Percentiles rank a stretch among this genome's conserved stretches.
phyloP scores from a whole-genome alignment of 202 grass and related monocot genomes.

The Miscanthus sacchariflorus region DNA sequence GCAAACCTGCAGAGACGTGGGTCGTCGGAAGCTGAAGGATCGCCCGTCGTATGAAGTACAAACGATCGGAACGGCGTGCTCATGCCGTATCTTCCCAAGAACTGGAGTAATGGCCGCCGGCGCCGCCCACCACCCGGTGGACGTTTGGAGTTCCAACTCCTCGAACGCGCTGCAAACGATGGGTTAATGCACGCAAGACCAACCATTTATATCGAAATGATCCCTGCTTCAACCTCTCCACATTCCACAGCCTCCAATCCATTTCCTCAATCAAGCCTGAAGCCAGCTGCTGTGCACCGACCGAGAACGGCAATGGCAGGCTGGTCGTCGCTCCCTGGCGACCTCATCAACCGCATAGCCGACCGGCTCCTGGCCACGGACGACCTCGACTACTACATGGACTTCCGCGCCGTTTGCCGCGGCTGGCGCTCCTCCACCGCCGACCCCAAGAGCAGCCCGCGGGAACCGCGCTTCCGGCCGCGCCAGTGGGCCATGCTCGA shows the following conservation, averaged over 20 bases:
- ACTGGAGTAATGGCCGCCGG: no score
- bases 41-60: no score
- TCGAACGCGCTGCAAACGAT: no score
- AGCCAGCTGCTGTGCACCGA: neutral
- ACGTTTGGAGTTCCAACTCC: no score
- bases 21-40: no score
- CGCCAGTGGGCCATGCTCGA: slow-evolving; percentile 19
- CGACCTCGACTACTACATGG: neutral
- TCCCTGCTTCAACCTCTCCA: neutral
- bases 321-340: neutral
- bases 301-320: neutral
- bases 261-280: neutral
- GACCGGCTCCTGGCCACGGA: neutral
- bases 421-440: neutral
- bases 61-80: no score
- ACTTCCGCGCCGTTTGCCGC: neutral
- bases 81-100: no score
- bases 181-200: neutral
- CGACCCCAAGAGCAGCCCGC: neutral
- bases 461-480: neutral
- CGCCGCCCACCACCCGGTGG: no score
- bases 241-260: neutral
- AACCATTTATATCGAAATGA: neutral
- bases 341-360: neutral
- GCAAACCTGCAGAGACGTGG: no score